phyloP scores from a whole-genome alignment of 176 grass and related monocot species.

The Oryza meridionalis region DNA sequence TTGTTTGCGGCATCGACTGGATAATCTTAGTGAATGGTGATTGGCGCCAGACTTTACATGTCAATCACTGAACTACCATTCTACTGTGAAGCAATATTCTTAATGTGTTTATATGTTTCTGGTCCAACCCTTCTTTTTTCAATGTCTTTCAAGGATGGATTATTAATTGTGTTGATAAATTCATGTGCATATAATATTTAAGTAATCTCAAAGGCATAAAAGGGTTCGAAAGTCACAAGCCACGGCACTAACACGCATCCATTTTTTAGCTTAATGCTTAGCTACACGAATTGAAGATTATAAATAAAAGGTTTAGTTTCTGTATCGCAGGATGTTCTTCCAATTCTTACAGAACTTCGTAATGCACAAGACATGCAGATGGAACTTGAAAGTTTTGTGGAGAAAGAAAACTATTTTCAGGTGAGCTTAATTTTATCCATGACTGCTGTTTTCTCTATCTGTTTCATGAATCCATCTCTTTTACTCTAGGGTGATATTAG shows the following conservation, averaged over 20 bases:
- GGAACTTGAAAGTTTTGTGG: conserved; percentile 92
- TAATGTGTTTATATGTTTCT: conserved; percentile 18
- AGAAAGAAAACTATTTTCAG: conserved; percentile 91
- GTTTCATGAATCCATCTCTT: conserved; percentile 21
- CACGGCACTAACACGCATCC: no score
- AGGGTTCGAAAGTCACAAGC: no score
- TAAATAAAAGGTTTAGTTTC: conserved; percentile 59
- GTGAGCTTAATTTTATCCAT: conserved; percentile 41
- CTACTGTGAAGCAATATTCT: neutral
- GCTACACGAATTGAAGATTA: conserved; percentile 35
- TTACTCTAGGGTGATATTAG: conserved; percentile 21
- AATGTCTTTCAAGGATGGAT: conserved; percentile 1
- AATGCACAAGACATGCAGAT: conserved; percentile 87
- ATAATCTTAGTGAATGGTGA: conserved; percentile 29
- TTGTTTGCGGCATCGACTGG: conserved; percentile 30
- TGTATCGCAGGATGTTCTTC: conserved; percentile 88
- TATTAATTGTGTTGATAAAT: conserved; percentile 16
- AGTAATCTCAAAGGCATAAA: no score
- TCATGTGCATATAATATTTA: conserved; percentile 15
- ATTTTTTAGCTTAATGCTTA: no score
- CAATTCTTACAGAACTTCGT: conserved; percentile 90
- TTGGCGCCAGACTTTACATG: neutral
- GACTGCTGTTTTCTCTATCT: conserved; percentile 17
- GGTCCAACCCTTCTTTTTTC: conserved; percentile 5
- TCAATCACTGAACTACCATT: conserved; percentile 29